phyloP scores from a whole-genome alignment of 169 alveolate genomes.

The Eimeria falciformis region DNA sequence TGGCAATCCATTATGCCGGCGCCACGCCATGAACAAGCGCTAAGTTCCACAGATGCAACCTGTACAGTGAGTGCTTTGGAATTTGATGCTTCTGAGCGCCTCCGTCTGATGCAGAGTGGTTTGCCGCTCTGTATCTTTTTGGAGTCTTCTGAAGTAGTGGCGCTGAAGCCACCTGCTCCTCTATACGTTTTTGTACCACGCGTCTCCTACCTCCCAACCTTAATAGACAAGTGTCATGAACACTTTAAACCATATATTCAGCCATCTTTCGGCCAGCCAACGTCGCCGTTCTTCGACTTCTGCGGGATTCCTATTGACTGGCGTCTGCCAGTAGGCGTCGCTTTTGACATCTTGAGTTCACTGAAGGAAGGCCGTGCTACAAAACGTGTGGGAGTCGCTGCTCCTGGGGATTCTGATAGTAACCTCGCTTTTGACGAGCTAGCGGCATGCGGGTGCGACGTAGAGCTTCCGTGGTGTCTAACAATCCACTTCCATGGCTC shows the following conservation, averaged over 20 bases:
- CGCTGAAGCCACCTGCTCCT: slow-evolving; percentile 72
- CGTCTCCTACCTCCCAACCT: slow-evolving; percentile 67
- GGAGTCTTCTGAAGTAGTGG: slow-evolving; percentile 73
- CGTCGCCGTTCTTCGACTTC: slow-evolving; percentile 73
- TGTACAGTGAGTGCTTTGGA: not conserved
- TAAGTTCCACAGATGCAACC: not conserved
- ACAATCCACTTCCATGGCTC: slow-evolving; percentile 69
- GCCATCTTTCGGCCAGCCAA: slow-evolving; percentile 67
- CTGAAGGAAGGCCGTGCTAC: slow-evolving; percentile 26
- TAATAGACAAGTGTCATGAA: slow-evolving; percentile 58
- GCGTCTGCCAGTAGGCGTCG: slow-evolving; percentile 76
- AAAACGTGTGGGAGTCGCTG: not conserved
- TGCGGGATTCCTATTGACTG: slow-evolving; percentile 72
- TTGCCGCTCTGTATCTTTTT: slow-evolving; percentile 68
- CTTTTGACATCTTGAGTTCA: slow-evolving; percentile 61
- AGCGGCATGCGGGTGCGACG: slow-evolving; percentile 65
- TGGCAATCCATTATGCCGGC: slow-evolving; percentile 49
- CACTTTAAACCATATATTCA: slow-evolving; percentile 69
- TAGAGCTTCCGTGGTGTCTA: slow-evolving; percentile 68
- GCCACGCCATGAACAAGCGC: slow-evolving; percentile 21
- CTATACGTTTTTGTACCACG: slow-evolving; percentile 69
- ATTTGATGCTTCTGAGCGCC: slow-evolving; percentile 64
- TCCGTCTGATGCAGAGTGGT: slow-evolving; percentile 65
- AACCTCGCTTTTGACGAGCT: slow-evolving; percentile 46
- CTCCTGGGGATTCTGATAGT: not conserved